Evolutionary conservation across 2,329 filamentous ascomycete genomes (phyloP).

Genomic region (Sporothrix euskadiensis): DNA sequence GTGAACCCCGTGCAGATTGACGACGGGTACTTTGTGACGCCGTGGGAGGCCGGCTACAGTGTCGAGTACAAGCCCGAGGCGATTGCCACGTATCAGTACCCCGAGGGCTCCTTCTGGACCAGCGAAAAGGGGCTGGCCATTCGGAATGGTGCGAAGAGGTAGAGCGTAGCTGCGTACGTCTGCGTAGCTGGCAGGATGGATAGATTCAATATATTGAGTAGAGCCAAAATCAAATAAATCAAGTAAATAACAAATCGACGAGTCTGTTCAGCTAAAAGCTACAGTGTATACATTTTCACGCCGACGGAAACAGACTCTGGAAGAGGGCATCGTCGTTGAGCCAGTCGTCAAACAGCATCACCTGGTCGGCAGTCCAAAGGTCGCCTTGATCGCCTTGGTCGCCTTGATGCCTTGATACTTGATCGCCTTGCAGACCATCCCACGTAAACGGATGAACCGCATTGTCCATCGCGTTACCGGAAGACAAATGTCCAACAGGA

Average conservation of each 20-base stretch:
- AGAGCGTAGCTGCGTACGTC: not conserved
- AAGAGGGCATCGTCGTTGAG: conserved; percentile 2
- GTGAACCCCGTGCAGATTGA: conserved; percentile 72
- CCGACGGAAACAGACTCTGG: not conserved
- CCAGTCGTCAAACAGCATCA: not conserved
- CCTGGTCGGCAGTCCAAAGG: not conserved
- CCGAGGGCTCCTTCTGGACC: conserved; percentile 44
- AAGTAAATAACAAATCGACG: no score
- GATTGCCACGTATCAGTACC: conserved; percentile 77
- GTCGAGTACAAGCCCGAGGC: conserved; percentile 91
- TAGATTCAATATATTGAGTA: not conserved
- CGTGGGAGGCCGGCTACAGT: conserved; percentile 78
- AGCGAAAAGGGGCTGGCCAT: not conserved
- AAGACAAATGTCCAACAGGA: no score
- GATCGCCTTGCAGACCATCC: no score
- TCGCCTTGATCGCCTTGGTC: not conserved
- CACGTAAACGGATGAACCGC: no score
- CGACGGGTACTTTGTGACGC: conserved; percentile 86
- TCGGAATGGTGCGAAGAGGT: not conserved
- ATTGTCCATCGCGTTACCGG: no score
- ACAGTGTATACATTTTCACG: not conserved
- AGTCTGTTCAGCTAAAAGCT: not conserved
- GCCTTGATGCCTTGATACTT: no score
- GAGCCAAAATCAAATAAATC: not conserved
- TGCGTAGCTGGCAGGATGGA: not conserved